Conservation (phyloP, 495 filamentous ascomycete species). For the Xylaria palmicola region DNA sequence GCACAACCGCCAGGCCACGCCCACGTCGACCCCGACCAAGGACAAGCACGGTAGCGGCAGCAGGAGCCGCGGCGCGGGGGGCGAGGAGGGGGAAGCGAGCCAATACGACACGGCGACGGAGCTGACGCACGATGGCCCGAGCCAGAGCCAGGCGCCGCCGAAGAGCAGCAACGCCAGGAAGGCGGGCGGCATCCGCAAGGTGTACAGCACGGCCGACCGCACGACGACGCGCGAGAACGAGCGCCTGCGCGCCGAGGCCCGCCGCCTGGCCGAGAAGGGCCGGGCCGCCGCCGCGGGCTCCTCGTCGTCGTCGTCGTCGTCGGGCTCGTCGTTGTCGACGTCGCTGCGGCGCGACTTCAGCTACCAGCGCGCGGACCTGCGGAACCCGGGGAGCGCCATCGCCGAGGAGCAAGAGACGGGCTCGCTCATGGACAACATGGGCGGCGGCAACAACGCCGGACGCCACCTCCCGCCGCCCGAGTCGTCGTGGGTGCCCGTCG, state of each 20-base stretch:
- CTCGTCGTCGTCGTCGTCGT: not conserved
- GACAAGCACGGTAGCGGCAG: slow-evolving; percentile 20
- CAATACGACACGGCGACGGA: not conserved
- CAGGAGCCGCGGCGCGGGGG: not conserved
- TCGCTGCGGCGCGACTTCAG: slow-evolving; percentile 45
- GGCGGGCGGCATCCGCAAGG: slow-evolving; percentile 52
- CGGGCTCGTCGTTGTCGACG: not conserved
- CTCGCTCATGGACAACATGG: not conserved
- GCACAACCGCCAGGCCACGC: slow-evolving; percentile 47
- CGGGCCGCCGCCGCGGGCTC: slow-evolving; percentile 23
- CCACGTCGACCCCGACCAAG: slow-evolving; percentile 54
- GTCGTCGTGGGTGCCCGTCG: slow-evolving; percentile 42
- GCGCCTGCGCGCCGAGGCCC: slow-evolving; percentile 49
- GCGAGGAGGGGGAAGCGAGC: not conserved
- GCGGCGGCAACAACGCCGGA: not conserved
- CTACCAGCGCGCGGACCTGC: slow-evolving; percentile 44
- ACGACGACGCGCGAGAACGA: slow-evolving; percentile 43
- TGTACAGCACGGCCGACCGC: slow-evolving; percentile 53
- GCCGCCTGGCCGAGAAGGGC: slow-evolving; percentile 40
- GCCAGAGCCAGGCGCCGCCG: not conserved
- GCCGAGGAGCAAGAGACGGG: slow-evolving; percentile 24
- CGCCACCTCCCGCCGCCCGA: slow-evolving; percentile 37
- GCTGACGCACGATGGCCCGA: slow-evolving; percentile 4
- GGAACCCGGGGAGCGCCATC: slow-evolving; percentile 29
- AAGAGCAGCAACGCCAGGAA: slow-evolving; percentile 16